Evolutionary conservation across 2,329 filamentous ascomycete species (phyloP).

Genomic region (Phialophora macrospora): DNA sequence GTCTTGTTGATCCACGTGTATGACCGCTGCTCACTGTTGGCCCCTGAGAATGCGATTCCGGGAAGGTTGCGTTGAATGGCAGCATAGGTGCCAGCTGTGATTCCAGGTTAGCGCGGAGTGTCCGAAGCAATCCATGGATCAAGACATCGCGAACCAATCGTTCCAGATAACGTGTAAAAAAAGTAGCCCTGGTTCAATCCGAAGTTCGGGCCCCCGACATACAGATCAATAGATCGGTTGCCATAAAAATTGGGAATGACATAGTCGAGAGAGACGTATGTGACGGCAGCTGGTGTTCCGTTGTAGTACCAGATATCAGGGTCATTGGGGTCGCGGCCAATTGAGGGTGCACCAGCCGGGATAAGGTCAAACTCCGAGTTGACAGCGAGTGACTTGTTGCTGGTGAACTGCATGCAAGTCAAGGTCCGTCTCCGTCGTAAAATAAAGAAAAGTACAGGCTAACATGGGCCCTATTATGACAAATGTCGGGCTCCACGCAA

Average conservation of each 20-base stretch:
- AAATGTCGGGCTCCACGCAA: not conserved
- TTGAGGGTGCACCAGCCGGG: slow-evolving; percentile 53
- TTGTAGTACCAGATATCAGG: slow-evolving; percentile 66
- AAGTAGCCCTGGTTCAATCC: slow-evolving; percentile 61
- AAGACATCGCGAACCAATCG: slow-evolving; percentile 38
- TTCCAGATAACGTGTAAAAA: slow-evolving; percentile 59
- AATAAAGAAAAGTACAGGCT: not conserved
- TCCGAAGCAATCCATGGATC: not conserved
- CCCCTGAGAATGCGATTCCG: slow-evolving; percentile 56
- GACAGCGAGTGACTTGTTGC: slow-evolving; percentile 48
- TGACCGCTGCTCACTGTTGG: slow-evolving; percentile 49
- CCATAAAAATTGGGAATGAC: slow-evolving; percentile 58
- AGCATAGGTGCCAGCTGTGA: slow-evolving; percentile 55
- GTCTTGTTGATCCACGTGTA: slow-evolving; percentile 53
- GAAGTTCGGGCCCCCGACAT: slow-evolving; percentile 62
- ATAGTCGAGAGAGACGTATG: slow-evolving; percentile 62
- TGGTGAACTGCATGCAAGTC: slow-evolving; percentile 47
- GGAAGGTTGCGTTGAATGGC: slow-evolving; percentile 57
- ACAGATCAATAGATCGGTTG: slow-evolving; percentile 58
- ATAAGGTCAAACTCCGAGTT: slow-evolving; percentile 55
- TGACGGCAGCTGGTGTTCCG: slow-evolving; percentile 62
- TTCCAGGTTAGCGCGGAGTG: not conserved
- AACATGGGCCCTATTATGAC: not conserved
- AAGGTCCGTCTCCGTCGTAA: not conserved
- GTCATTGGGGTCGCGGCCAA: slow-evolving; percentile 59